Evolutionary conservation across 768 basidiomycete genomes (phyloP).

Genomic region (Kwoniella botswanensis): DNA sequence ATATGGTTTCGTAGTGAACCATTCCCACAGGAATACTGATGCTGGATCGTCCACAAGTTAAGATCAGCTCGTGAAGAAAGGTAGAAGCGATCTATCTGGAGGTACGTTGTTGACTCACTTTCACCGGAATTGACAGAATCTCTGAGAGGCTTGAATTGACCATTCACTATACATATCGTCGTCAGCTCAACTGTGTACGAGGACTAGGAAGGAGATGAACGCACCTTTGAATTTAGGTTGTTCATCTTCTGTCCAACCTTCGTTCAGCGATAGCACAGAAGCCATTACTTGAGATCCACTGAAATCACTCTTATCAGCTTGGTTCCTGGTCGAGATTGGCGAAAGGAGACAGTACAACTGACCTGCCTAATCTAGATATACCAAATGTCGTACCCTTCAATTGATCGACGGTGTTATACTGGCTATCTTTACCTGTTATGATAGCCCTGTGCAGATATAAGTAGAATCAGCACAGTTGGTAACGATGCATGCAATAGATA

Average conservation of each 20-base stretch:
- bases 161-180: slow-evolving; percentile 46
- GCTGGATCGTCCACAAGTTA: slow-evolving; percentile 11
- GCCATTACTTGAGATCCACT: slow-evolving; percentile 68
- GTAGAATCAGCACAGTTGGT: too few relatives aligned
- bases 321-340: neutral
- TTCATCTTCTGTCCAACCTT: slow-evolving; percentile 70
- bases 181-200: neutral
- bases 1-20: slow-evolving; percentile 81
- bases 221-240: slow-evolving; percentile 69
- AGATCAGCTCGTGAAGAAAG: neutral
- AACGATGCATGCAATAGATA: too few relatives aligned
- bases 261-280: slow-evolving; percentile 86
- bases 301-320: neutral
- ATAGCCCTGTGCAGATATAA: slow-evolving; percentile 69
- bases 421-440: slow-evolving; percentile 78
- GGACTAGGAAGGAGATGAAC: slow-evolving; percentile 12
- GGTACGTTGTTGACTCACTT: slow-evolving; percentile 60
- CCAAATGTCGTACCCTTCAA: slow-evolving; percentile 82
- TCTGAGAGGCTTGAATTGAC: slow-evolving; percentile 64
- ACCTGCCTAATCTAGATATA: slow-evolving; percentile 87
- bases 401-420: slow-evolving; percentile 73
- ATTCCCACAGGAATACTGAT: slow-evolving; percentile 54
- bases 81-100: neutral
- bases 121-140: slow-evolving; percentile 84
- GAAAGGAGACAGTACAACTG: slow-evolving; percentile 16